phyloP scores from a whole-genome alignment of 1,284 basidiomycete genomes.

The Paramarasmius palmivorus region DNA sequence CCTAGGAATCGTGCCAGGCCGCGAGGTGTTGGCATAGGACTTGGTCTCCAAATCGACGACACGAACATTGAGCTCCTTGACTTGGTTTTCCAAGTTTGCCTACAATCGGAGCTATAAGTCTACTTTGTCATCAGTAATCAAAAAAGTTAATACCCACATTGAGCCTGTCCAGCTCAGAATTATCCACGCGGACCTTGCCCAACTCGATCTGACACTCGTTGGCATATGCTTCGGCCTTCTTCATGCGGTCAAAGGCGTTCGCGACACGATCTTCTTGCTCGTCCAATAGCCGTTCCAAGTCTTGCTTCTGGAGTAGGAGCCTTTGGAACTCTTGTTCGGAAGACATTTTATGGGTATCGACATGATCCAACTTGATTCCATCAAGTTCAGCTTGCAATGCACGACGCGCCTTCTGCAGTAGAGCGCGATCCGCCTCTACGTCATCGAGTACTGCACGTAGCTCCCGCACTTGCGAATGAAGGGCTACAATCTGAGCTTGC shows the following conservation, averaged over 20 bases:
- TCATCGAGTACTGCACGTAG: conserved; percentile 80
- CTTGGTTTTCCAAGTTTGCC: conserved; percentile 81
- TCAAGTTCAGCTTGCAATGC: conserved; percentile 80
- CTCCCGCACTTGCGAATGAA: conserved; percentile 85
- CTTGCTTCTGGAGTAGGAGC: conserved; percentile 76
- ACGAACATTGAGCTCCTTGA: conserved; percentile 79
- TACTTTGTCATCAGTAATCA: not conserved
- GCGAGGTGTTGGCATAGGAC: conserved; percentile 67
- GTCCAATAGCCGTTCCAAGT: conserved; percentile 76
- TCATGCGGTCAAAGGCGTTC: conserved; percentile 76
- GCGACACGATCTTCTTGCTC: conserved; percentile 75
- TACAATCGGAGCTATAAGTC: conserved; percentile 28
- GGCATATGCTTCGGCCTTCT: conserved; percentile 76
- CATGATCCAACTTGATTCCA: conserved; percentile 74
- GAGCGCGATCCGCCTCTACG: conserved; percentile 76
- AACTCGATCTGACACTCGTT: conserved; percentile 76
- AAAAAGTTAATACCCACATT: conserved; percentile 54
- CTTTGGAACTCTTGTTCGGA: conserved; percentile 76
- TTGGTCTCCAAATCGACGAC: conserved; percentile 82
- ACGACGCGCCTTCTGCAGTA: conserved; percentile 82
- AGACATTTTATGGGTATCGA: conserved; percentile 69
- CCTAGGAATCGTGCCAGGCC: conserved; percentile 52
- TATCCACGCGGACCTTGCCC: conserved; percentile 73
- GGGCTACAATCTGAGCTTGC: conserved; percentile 78
- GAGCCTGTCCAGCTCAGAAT: conserved; percentile 73